phyloP scores from a whole-genome alignment of 768 basidiomycete genomes.

The Pseudohyphozyma bogoriensis region DNA sequence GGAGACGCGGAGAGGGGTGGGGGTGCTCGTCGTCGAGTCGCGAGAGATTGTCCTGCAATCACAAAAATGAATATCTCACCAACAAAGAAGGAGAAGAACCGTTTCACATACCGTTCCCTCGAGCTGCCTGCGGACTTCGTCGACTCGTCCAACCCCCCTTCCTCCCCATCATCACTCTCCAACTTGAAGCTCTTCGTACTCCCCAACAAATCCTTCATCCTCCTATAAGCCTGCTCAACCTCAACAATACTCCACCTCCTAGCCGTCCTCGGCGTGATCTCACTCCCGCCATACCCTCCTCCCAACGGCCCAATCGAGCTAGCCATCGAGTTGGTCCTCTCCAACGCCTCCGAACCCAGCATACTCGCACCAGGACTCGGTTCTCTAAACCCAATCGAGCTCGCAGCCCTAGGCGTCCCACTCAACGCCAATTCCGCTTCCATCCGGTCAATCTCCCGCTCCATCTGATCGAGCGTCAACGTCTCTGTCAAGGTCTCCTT shows the following conservation, averaged over 20 bases:
- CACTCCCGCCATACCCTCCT: too few relatives aligned
- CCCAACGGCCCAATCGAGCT: too few relatives aligned
- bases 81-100: neutral
- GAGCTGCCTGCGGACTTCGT: too few relatives aligned
- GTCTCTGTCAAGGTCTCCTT: neutral
- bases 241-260: conserved; percentile 23
- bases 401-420: too few relatives aligned
- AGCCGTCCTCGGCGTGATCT: conserved; percentile 20
- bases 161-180: neutral
- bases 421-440: conserved; percentile 8
- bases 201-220: conserved; percentile 21
- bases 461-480: conserved; percentile 23
- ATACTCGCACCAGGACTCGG: too few relatives aligned
- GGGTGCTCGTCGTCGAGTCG: too few relatives aligned
- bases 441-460: conserved; percentile 21
- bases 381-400: too few relatives aligned
- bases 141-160: conserved; percentile 6
- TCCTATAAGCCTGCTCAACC: conserved; percentile 25
- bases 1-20: too few relatives aligned
- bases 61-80: too few relatives aligned
- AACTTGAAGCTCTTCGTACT: neutral
- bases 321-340: neutral
- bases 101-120: too few relatives aligned
- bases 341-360: too few relatives aligned
- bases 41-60: too few relatives aligned